Conservation (phyloP, 345 rosid genomes). For the Cochlearia excelsa region DNA sequence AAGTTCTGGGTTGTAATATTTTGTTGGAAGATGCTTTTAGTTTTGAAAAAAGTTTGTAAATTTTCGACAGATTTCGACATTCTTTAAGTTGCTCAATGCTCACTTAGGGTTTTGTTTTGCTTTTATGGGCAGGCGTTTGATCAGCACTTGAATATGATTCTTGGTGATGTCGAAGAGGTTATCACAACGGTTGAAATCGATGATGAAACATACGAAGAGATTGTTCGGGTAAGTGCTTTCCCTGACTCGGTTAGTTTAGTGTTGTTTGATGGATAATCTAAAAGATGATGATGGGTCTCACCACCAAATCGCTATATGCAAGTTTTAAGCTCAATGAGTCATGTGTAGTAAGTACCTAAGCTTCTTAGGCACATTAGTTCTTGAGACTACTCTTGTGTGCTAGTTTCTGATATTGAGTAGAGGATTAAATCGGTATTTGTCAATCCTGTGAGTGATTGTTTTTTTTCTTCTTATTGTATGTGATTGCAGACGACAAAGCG, state of each 20-base stretch:
- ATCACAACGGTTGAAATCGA: slow-evolving; percentile 97
- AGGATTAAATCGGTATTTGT: too few species aligned
- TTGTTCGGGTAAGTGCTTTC: slow-evolving; percentile 75
- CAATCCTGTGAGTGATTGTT: neutral
- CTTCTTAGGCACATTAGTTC: slow-evolving; percentile 6
- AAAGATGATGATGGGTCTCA: too few species aligned
- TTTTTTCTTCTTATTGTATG: neutral
- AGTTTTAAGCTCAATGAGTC: slow-evolving; percentile 9
- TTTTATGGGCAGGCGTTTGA: slow-evolving; percentile 76
- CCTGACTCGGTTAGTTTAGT: too few species aligned
- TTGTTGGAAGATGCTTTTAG: too few species aligned
- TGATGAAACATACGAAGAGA: slow-evolving; percentile 98
- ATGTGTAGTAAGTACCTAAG: neutral
- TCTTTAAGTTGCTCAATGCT: neutral
- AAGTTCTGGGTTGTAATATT: neutral
- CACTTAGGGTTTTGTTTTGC: neutral
- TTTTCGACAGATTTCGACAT: too few species aligned
- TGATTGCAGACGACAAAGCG: slow-evolving; percentile 77
- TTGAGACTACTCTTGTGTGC: neutral
- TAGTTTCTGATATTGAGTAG: neutral
- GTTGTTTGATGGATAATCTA: too few species aligned
- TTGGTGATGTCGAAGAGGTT: slow-evolving; percentile 96
- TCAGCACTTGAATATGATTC: slow-evolving; percentile 99
- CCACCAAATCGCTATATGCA: neutral
- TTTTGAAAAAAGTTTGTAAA: too few species aligned